Evolutionary conservation across 495 filamentous ascomycete species (phyloP), one percentile per base, ranked within the genome.

Genomic region (Tuber microsphaerosporum): DNA sequence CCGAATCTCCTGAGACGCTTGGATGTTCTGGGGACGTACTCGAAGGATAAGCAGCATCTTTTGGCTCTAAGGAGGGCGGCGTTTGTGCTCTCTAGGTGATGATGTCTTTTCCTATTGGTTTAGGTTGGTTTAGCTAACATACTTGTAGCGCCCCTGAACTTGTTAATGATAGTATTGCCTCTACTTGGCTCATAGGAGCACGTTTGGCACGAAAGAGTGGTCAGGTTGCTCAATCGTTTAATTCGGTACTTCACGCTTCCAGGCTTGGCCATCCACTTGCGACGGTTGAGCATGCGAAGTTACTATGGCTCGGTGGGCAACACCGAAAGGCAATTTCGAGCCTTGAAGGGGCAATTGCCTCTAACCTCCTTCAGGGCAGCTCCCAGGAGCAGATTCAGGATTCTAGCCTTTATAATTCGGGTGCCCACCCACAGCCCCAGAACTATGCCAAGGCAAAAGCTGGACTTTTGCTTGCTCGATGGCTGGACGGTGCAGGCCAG

Each of bases 281-380:
- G 51, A 93, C 91, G 46, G 93, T 97, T 76, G 96, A 99, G 82
- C 93, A 99, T 83, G 92, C 95, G 10, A 88, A 92, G 72, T 88
- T 98, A 65, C 85, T 98, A n/a, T 98, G 95, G 93, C 93, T 92
- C 80, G 93, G 97, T 83, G 93, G 93, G 9, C 90, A 97, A 81
- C 93, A 97, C 81, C 89, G 94, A 70, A 97, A 97, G 84, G 96
- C 96, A 22, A 98, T 99, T 76, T 93, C 97, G 78, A 91, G 89
- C 16, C 86, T 99, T 26, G 89, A 95, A 82, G 89, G 92, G 44
- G 94, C 94, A 45, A 97, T 98, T 79, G 86, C 87, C 73, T 89
- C 87, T 42, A 92, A 92, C 79, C 88, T 91, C 39, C 93, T 93
- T 69, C 79, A 78, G 45, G 71, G 45, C 31, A 70, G 56, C 19